Evolutionary conservation across 2,329 filamentous ascomycete genomes (phyloP), one percentile per base, ranked within the genome.

Genomic region (Epichloe aotearoae): DNA sequence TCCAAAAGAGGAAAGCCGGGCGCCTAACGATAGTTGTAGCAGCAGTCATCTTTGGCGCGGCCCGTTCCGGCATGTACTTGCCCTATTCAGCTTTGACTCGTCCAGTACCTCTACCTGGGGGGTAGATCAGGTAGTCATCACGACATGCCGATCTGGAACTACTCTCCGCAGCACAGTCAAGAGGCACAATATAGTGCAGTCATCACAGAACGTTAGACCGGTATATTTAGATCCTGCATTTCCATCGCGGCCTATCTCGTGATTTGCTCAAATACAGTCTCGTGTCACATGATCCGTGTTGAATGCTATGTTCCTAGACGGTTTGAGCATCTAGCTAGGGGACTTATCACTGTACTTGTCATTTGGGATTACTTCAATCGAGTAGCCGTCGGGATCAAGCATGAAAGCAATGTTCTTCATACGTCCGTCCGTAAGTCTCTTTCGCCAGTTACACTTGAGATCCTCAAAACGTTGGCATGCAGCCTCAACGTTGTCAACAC

Each of bases 341-440:
- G 43, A 40, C 43, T 49, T 53, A 36, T 53, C 52, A 38, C 50
- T 53, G 37, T 68, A 64, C 68, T 77, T 70, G 46, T 71, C 73
- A 60, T 95, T 95, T 71, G 95, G 88, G 47, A 95, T 74, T 60
- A 84, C 64, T 68, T 84, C 82, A 50, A 88, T 77, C 87, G 86
- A 94, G 70, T 94, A 95, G 46, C 78, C 80, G 68, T 95, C 89
- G 0, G 90, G 89, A 59, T 91, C 91, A 46, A 95, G 73, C 45
- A 97, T 70, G 64, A 97, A 97, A 0, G 93, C 93, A 50, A 97
- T 83, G 57, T 93, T 88, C 76, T 87, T 91, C 90, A 96, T 95
- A 44, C 79, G 74, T 2, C 91, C 91, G 56, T 97, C 91, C 2
- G 88, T 95, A 54, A 97, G 75, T 57, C 87, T 78, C 82, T 97